Evolutionary conservation across 148 eudicot species (phyloP), one percentile per base, ranked within the genome.

Genomic region (Camellia lanceoleosa): DNA sequence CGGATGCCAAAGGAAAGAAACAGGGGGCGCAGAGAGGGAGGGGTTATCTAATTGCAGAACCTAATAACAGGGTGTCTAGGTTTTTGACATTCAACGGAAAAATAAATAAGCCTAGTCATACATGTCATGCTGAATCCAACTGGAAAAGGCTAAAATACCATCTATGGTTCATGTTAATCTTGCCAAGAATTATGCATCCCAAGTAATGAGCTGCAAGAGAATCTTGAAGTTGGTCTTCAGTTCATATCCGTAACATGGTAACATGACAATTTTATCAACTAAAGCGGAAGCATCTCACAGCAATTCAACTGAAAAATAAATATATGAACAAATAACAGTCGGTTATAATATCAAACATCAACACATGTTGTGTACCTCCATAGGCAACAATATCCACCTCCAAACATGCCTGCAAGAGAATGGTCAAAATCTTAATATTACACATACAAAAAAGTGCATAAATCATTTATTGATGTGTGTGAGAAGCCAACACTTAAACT

Each of bases 321-420:
- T 3, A 60, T 0, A 23, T 59, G 4, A 75, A 19, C 15, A 75
- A 64, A 49, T 76, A 4, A 30, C 20, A 77, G 51, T 15, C 3
- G 12, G 7, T 7, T 52, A 13, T 49, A 64, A 11, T 49, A 49
- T 54, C 71, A 47, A 30, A 3, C 43, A 41, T 47, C 56, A 30
- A 30, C 38, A 49, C 47, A 61, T 65, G 18, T 42, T 14, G 59
- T 65, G 65, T 85, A 95, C 98, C 99, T 88, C 99, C 99, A 80
- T 93, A 93, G 30, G 99, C 99, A 68, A 95, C 92, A 75, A 95
- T 92, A 81, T 95, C 99, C 82, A 95, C 99, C 85, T 92, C 86
- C 44, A 96, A 82, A 80, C 83, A 79, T 78, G 94, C 98, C 97
- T 95, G 87, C 80, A 66, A 87, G 42, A 74, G n/a, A 70, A 68